These are phyloP conservation scores for Lachancea meyersii DNA, from an alignment of 805 yeast genomes.

Conservation along the genomic window DNA sequence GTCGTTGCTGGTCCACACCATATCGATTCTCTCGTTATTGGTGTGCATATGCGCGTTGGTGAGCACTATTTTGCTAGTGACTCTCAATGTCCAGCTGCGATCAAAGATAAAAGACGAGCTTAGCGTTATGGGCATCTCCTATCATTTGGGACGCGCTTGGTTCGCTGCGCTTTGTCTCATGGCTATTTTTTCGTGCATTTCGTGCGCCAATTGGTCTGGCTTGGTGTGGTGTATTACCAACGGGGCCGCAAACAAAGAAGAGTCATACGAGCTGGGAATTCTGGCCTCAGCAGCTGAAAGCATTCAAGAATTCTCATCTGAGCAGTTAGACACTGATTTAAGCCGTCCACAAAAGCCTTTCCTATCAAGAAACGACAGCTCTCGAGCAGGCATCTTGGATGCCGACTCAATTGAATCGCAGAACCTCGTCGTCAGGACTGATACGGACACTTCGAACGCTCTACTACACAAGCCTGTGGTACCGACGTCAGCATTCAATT, in stretches of 20 bases:
- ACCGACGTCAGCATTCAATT: slow-evolving; percentile 4
- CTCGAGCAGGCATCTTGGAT: not conserved
- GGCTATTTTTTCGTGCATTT: slow-evolving; percentile 17
- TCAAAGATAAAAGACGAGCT: slow-evolving; percentile 21
- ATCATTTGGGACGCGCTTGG: slow-evolving; percentile 24
- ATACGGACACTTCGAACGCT: not conserved
- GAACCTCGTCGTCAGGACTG: not conserved
- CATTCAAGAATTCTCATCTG: not conserved
- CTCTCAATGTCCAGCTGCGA: slow-evolving; percentile 18
- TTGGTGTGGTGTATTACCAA: slow-evolving; percentile 31
- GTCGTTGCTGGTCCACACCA: slow-evolving; percentile 18
- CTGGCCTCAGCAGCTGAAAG: slow-evolving; percentile 1
- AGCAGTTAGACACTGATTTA: not conserved
- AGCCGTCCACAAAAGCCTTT: not conserved
- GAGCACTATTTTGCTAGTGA: slow-evolving; percentile 14
- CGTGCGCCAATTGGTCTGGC: slow-evolving; percentile 31
- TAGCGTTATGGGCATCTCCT: slow-evolving; percentile 24
- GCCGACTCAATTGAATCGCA: not conserved
- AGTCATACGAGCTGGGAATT: slow-evolving; percentile 5
- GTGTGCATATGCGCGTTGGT: slow-evolving; percentile 21
- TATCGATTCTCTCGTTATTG: slow-evolving; percentile 22
- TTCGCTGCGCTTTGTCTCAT: slow-evolving; percentile 21
- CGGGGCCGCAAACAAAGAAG: not conserved
- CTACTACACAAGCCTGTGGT: slow-evolving; percentile 1
- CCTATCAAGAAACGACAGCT: not conserved